Evolutionary conservation across 2,329 filamentous ascomycete genomes (phyloP).

Genomic region (Cladophialophora yegresii): DNA sequence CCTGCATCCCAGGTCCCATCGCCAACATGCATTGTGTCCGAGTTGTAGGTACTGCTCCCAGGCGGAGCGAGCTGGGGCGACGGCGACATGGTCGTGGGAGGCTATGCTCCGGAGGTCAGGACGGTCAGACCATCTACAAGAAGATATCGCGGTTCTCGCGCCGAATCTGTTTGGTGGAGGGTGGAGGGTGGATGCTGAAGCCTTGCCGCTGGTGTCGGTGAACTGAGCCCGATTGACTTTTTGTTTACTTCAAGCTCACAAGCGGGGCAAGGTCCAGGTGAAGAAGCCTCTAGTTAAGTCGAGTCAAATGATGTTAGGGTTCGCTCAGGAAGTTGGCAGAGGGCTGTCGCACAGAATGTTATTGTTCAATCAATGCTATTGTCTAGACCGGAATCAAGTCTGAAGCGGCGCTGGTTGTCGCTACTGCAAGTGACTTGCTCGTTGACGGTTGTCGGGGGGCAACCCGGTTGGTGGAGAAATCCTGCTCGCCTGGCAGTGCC

Average conservation of each 20-base stretch:
- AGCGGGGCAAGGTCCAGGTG: conserved; percentile 12
- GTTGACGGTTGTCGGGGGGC: conserved; percentile 5
- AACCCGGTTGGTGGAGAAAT: conserved; percentile 2
- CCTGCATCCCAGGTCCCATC: conserved; percentile 67
- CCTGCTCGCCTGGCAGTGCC: not conserved
- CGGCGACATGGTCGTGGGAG: conserved; percentile 42
- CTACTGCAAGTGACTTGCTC: not conserved
- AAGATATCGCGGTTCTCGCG: not conserved
- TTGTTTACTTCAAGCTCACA: conserved; percentile 21
- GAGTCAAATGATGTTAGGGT: not conserved
- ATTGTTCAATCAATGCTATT: not conserved
- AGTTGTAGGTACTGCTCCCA: conserved; percentile 63
- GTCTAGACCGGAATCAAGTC: not conserved
- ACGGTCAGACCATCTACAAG: conserved; percentile 26
- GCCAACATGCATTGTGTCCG: conserved; percentile 63
- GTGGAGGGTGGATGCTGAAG: not conserved
- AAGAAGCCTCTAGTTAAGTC: not conserved
- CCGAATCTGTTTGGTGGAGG: not conserved
- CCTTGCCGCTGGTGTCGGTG: not conserved
- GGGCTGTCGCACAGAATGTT: not conserved
- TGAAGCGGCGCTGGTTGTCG: not conserved
- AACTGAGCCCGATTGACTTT: conserved; percentile 6
- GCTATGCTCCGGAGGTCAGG: conserved; percentile 29
- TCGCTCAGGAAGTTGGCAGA: not conserved
- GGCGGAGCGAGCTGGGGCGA: conserved; percentile 54